Percentiles rank a stretch among this genome's conserved stretches.
Evolutionary conservation across 768 basidiomycete species (phyloP).

Genomic region (Porpolomopsis calyptriformis): DNA sequence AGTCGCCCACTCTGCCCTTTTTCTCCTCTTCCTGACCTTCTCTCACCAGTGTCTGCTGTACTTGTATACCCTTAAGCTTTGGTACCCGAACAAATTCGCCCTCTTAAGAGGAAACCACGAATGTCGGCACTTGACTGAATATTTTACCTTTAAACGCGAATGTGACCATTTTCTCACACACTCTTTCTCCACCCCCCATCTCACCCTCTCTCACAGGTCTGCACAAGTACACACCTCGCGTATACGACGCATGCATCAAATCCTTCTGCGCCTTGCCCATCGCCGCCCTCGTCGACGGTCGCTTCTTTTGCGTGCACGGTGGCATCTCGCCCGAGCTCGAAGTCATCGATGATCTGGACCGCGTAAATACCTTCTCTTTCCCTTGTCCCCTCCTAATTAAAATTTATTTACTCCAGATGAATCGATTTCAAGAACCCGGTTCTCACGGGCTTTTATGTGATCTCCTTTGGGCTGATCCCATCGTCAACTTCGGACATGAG

Average conservation of each 20-base stretch:
- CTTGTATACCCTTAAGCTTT: conserved; percentile 87
- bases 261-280: conserved; percentile 88
- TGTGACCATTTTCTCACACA: conserved; percentile 32
- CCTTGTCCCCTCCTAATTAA: neutral
- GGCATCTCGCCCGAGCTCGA: conserved; percentile 84
- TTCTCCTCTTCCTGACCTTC: neutral
- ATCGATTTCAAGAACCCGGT: conserved; percentile 91
- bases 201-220: conserved; percentile 39
- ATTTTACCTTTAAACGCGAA: conserved; percentile 98
- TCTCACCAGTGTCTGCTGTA: conserved; percentile 69
- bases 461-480: conserved; percentile 92
- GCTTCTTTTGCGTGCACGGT: conserved; percentile 97
- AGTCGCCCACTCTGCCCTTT: conserved; percentile 5
- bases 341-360: conserved; percentile 62
- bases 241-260: conserved; percentile 88
- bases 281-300: conserved; percentile 83
- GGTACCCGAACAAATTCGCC: conserved; percentile 71
- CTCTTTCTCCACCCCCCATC: conserved; percentile 5
- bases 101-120: conserved; percentile 95
- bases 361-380: conserved; percentile 33
- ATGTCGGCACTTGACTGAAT: conserved; percentile 92
- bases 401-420: conserved; percentile 39
- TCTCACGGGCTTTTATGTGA: conserved; percentile 89
- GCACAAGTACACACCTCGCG: conserved; percentile 74
- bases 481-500: conserved; percentile 81